These are phyloP conservation scores for Sporisorium sorghi DNA, from an alignment of 1,284 basidiomycete species.

Conservation along the genomic window DNA sequence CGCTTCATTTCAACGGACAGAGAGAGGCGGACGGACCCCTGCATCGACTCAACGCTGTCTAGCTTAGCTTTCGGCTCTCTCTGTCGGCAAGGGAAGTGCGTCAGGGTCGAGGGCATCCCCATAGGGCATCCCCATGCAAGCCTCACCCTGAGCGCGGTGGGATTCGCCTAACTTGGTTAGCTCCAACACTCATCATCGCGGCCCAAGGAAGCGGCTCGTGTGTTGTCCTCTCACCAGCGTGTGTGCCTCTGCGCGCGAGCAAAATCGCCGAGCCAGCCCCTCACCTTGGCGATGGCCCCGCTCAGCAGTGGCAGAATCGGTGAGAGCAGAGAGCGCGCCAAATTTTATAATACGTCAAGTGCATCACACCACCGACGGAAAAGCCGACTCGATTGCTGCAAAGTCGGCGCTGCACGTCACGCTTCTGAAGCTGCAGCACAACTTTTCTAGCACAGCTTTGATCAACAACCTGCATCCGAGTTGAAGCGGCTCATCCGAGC, in stretches of 20 bases:
- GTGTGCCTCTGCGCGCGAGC: not conserved
- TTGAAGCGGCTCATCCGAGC: slow-evolving; percentile 20
- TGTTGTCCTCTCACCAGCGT: not conserved
- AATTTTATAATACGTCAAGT: not conserved
- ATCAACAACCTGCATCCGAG: not conserved
- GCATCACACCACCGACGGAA: slow-evolving; percentile 4
- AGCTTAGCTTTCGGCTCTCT: not conserved
- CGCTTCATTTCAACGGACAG: not conserved
- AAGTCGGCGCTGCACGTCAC: slow-evolving; percentile 17
- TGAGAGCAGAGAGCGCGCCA: slow-evolving; percentile 1
- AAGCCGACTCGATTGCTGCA: slow-evolving; percentile 1
- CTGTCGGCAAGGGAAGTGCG: not conserved
- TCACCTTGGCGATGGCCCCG: not conserved
- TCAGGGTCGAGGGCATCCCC: slow-evolving; percentile 12
- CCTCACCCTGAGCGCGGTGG: not conserved
- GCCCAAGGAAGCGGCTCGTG: slow-evolving; percentile 12
- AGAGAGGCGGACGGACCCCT: too few relatives aligned
- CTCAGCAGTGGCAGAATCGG: not conserved
- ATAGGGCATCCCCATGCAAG: too few relatives aligned
- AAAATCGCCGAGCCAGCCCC: not conserved
- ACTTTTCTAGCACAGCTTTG: slow-evolving; percentile 16
- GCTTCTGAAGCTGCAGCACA: slow-evolving; percentile 21
- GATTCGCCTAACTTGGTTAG: not conserved
- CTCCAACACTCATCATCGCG: not conserved
- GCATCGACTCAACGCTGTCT: too few relatives aligned